These are phyloP conservation scores for Aspergillus caelatus DNA, from an alignment of 2,329 filamentous ascomycete genomes.

Conservation along the genomic window DNA sequence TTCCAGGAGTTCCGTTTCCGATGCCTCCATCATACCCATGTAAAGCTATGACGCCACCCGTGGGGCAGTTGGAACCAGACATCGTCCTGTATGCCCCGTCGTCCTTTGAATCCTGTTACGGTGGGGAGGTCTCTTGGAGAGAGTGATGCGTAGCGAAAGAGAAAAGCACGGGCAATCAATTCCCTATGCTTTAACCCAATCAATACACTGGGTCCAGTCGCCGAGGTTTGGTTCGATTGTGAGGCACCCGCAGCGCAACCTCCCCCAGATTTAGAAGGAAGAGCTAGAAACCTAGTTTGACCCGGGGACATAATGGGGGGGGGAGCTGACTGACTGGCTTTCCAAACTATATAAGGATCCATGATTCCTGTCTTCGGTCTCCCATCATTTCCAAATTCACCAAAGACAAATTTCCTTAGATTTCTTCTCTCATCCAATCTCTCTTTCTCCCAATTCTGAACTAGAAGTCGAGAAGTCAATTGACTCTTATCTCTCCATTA, in stretches of 20 bases:
- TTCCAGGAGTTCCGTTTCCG: neutral
- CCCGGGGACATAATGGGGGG: slow-evolving; percentile 2
- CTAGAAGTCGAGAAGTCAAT: slow-evolving; percentile 3
- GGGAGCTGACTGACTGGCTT: neutral
- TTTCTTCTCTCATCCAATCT: neutral
- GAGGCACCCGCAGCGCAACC: neutral
- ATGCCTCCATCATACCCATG: neutral
- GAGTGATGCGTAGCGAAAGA: slow-evolving; percentile 1
- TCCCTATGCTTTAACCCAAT: neutral
- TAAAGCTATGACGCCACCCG: slow-evolving; percentile 10
- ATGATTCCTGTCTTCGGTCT: neutral
- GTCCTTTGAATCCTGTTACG: neutral
- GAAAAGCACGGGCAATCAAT: neutral
- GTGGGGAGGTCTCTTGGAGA: too few relatives aligned
- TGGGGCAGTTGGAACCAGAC: slow-evolving; percentile 18
- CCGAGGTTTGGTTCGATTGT: slow-evolving; percentile 4
- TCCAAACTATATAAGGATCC: slow-evolving; percentile 7
- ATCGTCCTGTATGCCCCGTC: slow-evolving; percentile 1
- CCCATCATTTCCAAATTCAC: neutral
- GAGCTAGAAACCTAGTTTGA: neutral
- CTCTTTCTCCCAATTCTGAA: neutral
- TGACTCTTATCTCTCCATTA: neutral
- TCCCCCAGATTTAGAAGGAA: neutral
- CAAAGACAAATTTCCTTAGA: neutral
- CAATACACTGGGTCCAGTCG: neutral